Base-by-base conservation (phyloP, 2,329 filamentous ascomycete genomes). In the Verruconis gallopava region DNA sequence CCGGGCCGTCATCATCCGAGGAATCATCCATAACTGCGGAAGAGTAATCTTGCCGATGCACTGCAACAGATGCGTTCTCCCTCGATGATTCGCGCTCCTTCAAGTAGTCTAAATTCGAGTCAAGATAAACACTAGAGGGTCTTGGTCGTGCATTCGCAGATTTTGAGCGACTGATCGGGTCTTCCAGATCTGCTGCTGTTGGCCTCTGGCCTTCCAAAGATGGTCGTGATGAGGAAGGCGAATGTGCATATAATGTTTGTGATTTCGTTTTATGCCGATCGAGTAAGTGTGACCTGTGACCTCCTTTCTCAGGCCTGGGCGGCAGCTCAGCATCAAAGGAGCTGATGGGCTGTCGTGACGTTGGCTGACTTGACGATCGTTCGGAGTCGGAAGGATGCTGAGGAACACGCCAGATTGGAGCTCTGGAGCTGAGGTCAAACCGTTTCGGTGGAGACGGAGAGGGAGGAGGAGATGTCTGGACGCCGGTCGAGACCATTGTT, bases 61-160 rank as follows among this genome's bases (percentile, higher is more conserved):
- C 55, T 48, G 3, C 55, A 52, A 30, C 43, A 56, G 50, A 50
- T 72, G 14, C 21, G 14, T 35, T 32, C 13, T 22, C 28, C 30
- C 28, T 30, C 19, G 42, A 22, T 19, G 20, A 21, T 28, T 93
- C 86, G 40, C 77, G 73, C 51, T 91, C 85, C 17, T 84, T 79
- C 14, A 93, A 67, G 53, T 84, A 85, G 45, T 93, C 86, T 40
- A 91, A 68, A 53, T 81, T 86, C 0, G 82, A 82, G 51, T 86
- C 82, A 3, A 93, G 72, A 56, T 88, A 85, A 22, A 84, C 83
- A 57, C 88, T 95, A 1, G 77, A 69, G 55, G 89, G 89, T 36
- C 89, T 73, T 42, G 76, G 71, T 47, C 79, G 77, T 18, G 71
- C 59, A 50, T 75, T 75, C n/a, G 76, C 72, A 18, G 80, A 79